Percentiles rank a stretch among this genome's conserved stretches.
phyloP scores from a whole-genome alignment of 257 asterid genomes.

The Echium plantagineum region DNA sequence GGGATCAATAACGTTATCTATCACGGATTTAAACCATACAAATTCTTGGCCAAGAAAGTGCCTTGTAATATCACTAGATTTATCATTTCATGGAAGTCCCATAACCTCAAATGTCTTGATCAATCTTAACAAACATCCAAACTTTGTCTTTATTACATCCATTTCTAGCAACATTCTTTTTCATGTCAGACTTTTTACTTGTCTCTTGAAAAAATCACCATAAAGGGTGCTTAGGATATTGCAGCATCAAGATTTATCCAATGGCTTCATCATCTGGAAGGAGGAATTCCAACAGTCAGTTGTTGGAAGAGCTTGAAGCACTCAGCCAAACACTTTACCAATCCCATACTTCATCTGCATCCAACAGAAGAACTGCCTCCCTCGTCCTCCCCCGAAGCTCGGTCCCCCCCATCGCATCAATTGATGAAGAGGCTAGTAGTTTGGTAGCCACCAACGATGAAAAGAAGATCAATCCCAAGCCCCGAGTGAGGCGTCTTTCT shows the following conservation, averaged over 20 bases:
- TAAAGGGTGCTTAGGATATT: background rate
- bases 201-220: background rate
- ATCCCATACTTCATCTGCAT: conserved; percentile 26
- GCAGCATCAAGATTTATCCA: background rate
- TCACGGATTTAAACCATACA: conserved; percentile 37
- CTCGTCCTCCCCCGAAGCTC: conserved; percentile 55
- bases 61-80: conserved; percentile 14
- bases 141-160: background rate
- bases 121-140: background rate
- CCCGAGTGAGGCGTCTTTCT: conserved; percentile 64
- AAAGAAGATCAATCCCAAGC: conserved; percentile 39
- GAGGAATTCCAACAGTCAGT: conserved; percentile 49
- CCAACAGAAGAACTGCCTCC: conserved; percentile 55
- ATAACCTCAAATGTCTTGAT: conserved; percentile 19
- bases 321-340: conserved; percentile 60
- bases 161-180: too few relatives aligned
- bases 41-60: conserved; percentile 43
- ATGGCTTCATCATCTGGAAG: conserved; percentile 24
- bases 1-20: conserved; percentile 33
- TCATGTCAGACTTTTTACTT: too few relatives aligned
- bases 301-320: conserved; percentile 69
- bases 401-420: conserved; percentile 26
- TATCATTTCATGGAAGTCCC: conserved; percentile 19
- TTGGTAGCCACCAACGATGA: conserved; percentile 12
- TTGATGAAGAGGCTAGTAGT: conserved; percentile 5